Evolutionary conservation across 495 filamentous ascomycete species (phyloP).

Genomic region (Annulohypoxylon bovei): DNA sequence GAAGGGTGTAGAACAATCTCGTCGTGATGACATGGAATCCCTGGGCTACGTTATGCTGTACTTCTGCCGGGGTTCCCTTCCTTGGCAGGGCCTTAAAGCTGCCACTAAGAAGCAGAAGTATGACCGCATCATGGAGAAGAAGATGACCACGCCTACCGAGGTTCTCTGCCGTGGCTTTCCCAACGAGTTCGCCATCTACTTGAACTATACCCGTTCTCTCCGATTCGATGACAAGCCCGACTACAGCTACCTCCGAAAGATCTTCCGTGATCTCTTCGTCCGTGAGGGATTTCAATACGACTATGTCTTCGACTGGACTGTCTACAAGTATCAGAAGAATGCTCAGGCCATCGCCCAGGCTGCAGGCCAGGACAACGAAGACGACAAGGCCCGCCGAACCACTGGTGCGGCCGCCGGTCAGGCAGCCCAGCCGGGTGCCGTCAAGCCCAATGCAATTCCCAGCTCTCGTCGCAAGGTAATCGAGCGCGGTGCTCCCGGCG

Average conservation of each 20-base stretch:
- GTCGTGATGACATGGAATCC: constrained; percentile 99
- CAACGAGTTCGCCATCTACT: constrained; percentile 99
- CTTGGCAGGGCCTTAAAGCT: constrained; percentile 99
- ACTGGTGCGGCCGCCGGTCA: constrained; percentile 67
- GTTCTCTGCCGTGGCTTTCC: constrained; percentile 99
- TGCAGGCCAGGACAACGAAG: constrained; percentile 67
- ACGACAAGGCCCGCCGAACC: constrained; percentile 75
- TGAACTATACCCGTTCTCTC: constrained; percentile 98
- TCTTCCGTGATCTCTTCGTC: constrained; percentile 99
- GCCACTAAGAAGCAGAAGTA: constrained; percentile 99
- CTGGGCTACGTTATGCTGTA: constrained; percentile 99
- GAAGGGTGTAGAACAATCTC: constrained; percentile 82
- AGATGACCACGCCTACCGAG: constrained; percentile 99
- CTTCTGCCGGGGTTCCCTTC: constrained; percentile 98
- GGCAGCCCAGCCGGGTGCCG: constrained; percentile 67
- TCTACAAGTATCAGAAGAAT: constrained; percentile 99
- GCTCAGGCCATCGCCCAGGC: constrained; percentile 87
- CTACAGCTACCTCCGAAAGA: constrained; percentile 99
- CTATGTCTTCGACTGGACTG: constrained; percentile 99
- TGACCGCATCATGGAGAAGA: constrained; percentile 99
- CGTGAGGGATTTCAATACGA: constrained; percentile 99
- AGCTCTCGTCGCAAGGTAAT: constrained; percentile 86
- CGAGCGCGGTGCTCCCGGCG: constrained; percentile 69
- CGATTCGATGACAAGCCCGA: constrained; percentile 99
- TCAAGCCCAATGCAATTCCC: constrained; percentile 73